Conservation (phyloP, 139 green algal species). For the Coelastrella sp. region DNA sequence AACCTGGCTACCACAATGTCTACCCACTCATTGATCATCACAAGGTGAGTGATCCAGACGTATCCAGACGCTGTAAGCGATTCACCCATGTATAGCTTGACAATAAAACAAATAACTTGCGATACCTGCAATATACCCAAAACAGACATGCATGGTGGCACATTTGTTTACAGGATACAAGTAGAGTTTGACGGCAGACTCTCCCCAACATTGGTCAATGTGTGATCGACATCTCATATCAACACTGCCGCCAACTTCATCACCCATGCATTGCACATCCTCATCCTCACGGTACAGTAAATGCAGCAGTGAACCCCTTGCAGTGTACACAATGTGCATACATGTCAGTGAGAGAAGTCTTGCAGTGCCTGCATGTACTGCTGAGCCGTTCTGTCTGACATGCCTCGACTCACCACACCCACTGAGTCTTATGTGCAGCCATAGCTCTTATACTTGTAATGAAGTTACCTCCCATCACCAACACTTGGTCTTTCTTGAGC, state of each 20-base stretch:
- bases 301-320: too few relatives aligned
- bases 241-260: too few relatives aligned
- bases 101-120: slow-evolving; percentile 60
- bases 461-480: slow-evolving; percentile 11
- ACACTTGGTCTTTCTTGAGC: neutral
- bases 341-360: too few relatives aligned
- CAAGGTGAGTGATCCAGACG: neutral
- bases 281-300: too few relatives aligned
- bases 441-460: slow-evolving; percentile 50
- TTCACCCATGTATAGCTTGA: slow-evolving; percentile 70
- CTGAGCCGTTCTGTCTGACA: neutral
- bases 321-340: too few relatives aligned
- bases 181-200: too few relatives aligned
- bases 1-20: neutral
- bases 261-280: too few relatives aligned
- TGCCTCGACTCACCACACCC: slow-evolving; percentile 58
- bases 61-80: slow-evolving; percentile 39
- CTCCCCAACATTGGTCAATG: too few relatives aligned
- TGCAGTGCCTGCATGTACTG: neutral
- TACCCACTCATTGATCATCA: neutral
- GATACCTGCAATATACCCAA: slow-evolving; percentile 64
- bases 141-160: too few relatives aligned
- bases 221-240: too few relatives aligned
- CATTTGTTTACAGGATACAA: too few relatives aligned
- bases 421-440: slow-evolving; percentile 57